These are phyloP conservation scores for Botrytis pseudocinerea DNA, from an alignment of 2,329 filamentous ascomycete genomes.

Conservation along the genomic window DNA sequence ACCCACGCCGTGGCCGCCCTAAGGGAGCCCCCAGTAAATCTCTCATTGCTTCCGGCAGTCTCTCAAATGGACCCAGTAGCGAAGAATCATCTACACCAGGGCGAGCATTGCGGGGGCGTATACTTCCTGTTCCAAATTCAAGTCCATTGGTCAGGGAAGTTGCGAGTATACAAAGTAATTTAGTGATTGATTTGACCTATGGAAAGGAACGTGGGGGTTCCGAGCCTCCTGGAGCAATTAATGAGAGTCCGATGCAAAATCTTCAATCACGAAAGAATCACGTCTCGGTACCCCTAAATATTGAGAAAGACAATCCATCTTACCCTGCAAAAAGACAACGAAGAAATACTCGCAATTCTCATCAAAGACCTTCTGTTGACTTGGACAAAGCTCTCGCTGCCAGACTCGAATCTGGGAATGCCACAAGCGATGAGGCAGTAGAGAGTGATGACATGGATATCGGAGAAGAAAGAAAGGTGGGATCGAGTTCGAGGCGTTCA, in stretches of 20 bases:
- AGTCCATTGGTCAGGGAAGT: background rate
- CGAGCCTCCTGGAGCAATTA: background rate
- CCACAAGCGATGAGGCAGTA: background rate
- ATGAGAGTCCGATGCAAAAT: background rate
- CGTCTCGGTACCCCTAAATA: background rate
- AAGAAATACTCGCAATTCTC: conserved; percentile 2
- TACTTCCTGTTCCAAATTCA: background rate
- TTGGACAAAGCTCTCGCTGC: background rate
- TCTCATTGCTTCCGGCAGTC: background rate
- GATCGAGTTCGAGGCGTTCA: background rate
- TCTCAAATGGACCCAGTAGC: background rate
- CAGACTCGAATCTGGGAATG: background rate
- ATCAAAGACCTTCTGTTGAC: background rate
- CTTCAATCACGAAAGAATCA: background rate
- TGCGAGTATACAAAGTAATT: background rate
- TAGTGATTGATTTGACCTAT: background rate
- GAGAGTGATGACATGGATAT: background rate
- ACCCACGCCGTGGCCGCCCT: conserved; percentile 1
- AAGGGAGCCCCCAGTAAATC: background rate
- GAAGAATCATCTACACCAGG: background rate
- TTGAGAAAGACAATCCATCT: background rate
- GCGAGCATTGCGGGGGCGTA: background rate
- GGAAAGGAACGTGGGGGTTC: background rate
- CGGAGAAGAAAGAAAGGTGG: background rate
- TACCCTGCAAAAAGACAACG: background rate